Conservation (phyloP, 352 stramenopile species). For the Globisporangium perplexum region DNA sequence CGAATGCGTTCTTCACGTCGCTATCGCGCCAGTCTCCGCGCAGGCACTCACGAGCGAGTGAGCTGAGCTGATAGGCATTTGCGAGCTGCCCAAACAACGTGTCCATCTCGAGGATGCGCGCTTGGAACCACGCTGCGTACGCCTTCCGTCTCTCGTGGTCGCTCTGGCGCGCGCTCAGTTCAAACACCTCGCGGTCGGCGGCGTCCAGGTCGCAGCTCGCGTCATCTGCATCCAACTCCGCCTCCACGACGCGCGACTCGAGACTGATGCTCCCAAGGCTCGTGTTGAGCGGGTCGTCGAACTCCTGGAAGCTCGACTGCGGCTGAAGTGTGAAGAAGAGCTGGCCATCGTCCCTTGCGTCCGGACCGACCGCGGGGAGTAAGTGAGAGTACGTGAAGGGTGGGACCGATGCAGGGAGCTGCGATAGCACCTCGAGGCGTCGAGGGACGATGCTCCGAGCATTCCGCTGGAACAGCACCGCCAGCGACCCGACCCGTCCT, state of each 20-base stretch:
- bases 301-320: constrained; percentile 2
- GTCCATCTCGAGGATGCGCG: constrained; percentile 54
- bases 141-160: constrained; percentile 18
- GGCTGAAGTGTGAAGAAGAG: constrained; percentile 39
- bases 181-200: constrained; percentile 32
- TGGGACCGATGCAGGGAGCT: constrained; percentile 29
- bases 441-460: constrained; percentile 44
- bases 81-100: constrained; percentile 48
- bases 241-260: constrained; percentile 7
- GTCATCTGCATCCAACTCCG: constrained; percentile 34
- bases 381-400: constrained; percentile 38
- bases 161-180: constrained; percentile 19
- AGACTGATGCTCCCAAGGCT: not conserved
- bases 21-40: not conserved
- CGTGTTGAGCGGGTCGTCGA: constrained; percentile 1
- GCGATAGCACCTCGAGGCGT: constrained; percentile 41
- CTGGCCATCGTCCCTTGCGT: constrained; percentile 16
- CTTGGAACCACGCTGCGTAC: constrained; percentile 47
- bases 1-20: constrained; percentile 28
- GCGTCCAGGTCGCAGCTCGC: constrained; percentile 29
- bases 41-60: constrained; percentile 26
- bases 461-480: constrained; percentile 41
- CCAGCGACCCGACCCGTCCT: constrained; percentile 35
- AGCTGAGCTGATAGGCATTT: constrained; percentile 38
- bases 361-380: constrained; percentile 32